These are phyloP conservation scores for Fusarium tupiense DNA, from an alignment of 2,329 filamentous ascomycete genomes.

Conservation along the genomic window DNA sequence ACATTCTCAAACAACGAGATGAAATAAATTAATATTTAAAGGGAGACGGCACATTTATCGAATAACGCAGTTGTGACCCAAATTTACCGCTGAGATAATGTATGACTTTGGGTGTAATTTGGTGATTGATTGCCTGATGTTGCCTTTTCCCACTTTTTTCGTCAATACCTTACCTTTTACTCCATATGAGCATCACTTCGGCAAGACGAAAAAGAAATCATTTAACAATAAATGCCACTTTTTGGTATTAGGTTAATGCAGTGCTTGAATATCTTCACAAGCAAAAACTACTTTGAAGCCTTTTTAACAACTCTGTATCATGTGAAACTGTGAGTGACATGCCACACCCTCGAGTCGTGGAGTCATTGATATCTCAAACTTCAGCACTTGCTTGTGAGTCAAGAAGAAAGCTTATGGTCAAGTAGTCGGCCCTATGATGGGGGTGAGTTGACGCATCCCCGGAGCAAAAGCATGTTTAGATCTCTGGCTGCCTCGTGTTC, in stretches of 20 bases:
- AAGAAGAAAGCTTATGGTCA: background rate
- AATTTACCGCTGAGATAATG: background rate
- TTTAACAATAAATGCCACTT: background rate
- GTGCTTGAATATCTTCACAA: background rate
- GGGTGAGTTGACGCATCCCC: background rate
- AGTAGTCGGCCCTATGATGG: background rate
- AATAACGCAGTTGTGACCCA: background rate
- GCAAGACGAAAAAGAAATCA: background rate
- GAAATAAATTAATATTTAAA: background rate
- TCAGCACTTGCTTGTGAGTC: background rate
- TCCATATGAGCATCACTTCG: background rate
- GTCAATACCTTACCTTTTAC: background rate
- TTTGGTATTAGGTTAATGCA: background rate
- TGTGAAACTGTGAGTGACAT: background rate
- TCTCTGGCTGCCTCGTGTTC: background rate
- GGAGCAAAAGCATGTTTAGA: background rate
- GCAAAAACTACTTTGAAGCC: background rate
- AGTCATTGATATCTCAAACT: slow-evolving; percentile 1
- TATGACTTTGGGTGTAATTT: background rate
- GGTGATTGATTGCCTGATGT: background rate
- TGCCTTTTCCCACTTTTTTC: background rate
- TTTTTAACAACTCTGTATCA: background rate
- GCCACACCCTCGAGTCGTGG: background rate
- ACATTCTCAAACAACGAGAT: slow-evolving; percentile 5
- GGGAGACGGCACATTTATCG: too few species aligned